A percentile compares a stretch with the other conserved stretches of the same genome.
Conservation (phyloP, 345 rosid genomes). For the Syzygium grande region DNA sequence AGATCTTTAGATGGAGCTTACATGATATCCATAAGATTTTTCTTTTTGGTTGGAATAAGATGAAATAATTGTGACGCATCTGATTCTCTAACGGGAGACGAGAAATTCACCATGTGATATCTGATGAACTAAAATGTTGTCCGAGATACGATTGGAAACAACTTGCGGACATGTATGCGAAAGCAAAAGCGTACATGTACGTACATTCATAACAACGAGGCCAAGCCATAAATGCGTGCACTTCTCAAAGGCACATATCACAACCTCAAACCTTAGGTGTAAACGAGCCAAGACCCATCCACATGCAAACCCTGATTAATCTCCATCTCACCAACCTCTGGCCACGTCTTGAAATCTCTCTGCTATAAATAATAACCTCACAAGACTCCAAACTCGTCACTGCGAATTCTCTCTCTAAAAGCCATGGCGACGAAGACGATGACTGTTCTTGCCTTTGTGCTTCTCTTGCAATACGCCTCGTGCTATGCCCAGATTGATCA, state of each 20-base stretch:
- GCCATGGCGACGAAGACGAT: not conserved
- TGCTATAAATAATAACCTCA: not conserved
- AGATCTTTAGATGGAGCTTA: not conserved
- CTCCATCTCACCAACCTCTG: not conserved
- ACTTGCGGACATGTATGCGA: not conserved
- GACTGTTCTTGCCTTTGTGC: not conserved
- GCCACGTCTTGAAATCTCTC: not conserved
- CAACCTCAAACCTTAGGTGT: not conserved
- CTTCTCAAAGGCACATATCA: constrained; percentile 1
- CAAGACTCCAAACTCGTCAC: not conserved
- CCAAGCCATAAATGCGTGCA: not conserved
- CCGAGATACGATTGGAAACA: not conserved
- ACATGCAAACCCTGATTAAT: not conserved
- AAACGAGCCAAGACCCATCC: not conserved
- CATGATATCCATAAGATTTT: not conserved
- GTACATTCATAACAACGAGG: not conserved
- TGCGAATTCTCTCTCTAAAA: not conserved
- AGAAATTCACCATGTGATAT: not conserved
- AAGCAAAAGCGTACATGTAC: not conserved
- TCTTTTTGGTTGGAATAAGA: too few species aligned
- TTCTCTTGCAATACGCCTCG: not conserved
- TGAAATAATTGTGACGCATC: not conserved
- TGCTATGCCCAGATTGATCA: not conserved
- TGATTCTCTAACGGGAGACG: not conserved
- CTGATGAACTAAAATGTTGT: not conserved